Evolutionary conservation across 1,284 basidiomycete genomes (phyloP).

Genomic region (Ustilago tritici): DNA sequence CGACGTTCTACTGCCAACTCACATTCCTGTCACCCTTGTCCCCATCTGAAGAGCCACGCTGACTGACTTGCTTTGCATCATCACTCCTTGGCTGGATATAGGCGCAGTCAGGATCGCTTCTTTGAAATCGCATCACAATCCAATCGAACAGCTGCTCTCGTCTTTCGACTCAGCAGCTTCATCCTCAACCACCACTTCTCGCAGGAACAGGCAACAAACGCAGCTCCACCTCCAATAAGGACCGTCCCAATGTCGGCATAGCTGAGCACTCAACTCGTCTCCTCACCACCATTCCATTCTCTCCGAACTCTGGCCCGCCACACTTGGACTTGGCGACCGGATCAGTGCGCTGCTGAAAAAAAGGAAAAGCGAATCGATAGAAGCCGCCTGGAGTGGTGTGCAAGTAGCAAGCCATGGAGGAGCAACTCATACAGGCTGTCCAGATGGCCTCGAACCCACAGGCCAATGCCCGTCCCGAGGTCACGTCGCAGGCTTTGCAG

Average conservation of each 20-base stretch:
- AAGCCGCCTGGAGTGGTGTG: neutral
- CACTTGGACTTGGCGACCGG: neutral
- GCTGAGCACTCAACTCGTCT: neutral
- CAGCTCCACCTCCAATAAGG: neutral
- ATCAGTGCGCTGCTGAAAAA: neutral
- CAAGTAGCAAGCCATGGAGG: slow-evolving; percentile 51
- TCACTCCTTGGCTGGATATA: neutral
- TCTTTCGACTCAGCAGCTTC: neutral
- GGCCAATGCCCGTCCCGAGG: slow-evolving; percentile 71
- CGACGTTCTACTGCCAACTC: no score
- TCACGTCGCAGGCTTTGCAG: slow-evolving; percentile 80
- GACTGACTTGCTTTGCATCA: no score
- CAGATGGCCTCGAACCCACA: slow-evolving; percentile 83
- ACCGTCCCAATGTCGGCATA: neutral
- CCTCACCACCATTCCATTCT: neutral
- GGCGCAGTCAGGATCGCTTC: neutral
- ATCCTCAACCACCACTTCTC: neutral
- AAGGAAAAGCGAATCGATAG: neutral
- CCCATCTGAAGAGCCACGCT: neutral
- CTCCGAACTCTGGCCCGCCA: neutral
- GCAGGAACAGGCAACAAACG: no score
- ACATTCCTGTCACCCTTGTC: neutral
- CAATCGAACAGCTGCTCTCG: neutral
- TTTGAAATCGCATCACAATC: neutral
- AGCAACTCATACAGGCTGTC: slow-evolving; percentile 82